A percentile compares a stretch with the other conserved stretches of the same genome.
Evolutionary conservation across 2,329 filamentous ascomycete species (phyloP).

Genomic region (Chrysoporthe austroafricana): DNA sequence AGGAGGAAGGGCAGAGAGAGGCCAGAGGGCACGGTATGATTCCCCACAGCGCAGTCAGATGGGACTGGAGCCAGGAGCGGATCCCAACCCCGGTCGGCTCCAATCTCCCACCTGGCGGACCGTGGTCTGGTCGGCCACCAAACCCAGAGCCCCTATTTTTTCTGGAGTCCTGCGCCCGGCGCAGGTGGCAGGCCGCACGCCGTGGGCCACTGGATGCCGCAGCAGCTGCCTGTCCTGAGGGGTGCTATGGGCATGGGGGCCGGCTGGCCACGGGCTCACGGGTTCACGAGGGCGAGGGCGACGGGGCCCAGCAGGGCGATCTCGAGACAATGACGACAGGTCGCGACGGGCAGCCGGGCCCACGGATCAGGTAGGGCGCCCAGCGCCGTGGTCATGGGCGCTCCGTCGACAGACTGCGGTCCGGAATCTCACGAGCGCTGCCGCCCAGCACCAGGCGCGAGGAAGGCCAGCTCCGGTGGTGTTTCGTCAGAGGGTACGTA

Average conservation of each 20-base stretch:
- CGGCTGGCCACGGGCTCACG: constrained; percentile 10
- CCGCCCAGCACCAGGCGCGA: too few species aligned
- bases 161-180: background rate
- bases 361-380: constrained; percentile 4
- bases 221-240: constrained; percentile 18
- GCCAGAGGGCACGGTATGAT: background rate
- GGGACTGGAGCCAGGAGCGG: constrained; percentile 3
- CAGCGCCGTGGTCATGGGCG: background rate
- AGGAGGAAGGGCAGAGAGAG: background rate
- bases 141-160: constrained; percentile 16
- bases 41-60: background rate
- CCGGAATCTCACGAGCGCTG: background rate
- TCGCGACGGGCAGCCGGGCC: background rate
- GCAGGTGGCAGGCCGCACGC: constrained; percentile 23
- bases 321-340: constrained; percentile 23
- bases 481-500: constrained; percentile 6
- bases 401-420: background rate
- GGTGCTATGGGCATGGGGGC: constrained; percentile 2
- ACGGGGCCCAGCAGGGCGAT: background rate
- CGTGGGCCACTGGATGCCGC: background rate
- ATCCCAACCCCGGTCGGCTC: background rate
- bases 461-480: background rate
- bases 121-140: constrained; percentile 1
- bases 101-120: constrained; percentile 6
- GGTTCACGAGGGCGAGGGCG: background rate